Percentiles rank a stretch among this genome's conserved stretches.
Evolutionary conservation across 257 asterid species (phyloP).

Genomic region (Ilex aquifolium): DNA sequence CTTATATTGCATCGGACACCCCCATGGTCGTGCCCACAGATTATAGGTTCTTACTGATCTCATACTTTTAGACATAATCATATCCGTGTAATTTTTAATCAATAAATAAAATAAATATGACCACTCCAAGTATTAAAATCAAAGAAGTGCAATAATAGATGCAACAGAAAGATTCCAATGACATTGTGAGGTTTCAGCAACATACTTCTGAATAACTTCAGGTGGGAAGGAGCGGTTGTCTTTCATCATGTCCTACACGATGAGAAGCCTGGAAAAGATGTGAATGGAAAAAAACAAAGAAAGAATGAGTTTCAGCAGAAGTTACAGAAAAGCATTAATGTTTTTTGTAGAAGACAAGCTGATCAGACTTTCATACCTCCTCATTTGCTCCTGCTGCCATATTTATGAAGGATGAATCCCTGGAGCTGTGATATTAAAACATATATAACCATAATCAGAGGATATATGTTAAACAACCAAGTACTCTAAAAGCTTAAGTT

Average conservation of each 20-base stretch:
- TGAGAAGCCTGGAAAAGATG: constrained; percentile 59
- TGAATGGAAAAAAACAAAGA: constrained; percentile 15
- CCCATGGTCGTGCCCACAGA: too few relatives aligned
- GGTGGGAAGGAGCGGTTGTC: constrained; percentile 71
- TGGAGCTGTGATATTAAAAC: constrained; percentile 42
- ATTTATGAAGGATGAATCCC: constrained; percentile 68
- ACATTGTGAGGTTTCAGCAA: neutral
- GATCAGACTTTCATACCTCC: constrained; percentile 41
- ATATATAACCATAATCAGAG: neutral
- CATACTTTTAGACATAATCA: too few relatives aligned
- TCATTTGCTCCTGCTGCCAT: constrained; percentile 91
- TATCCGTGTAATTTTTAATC: too few relatives aligned
- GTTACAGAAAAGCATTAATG: neutral
- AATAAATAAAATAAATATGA: too few relatives aligned
- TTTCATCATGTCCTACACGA: constrained; percentile 59
- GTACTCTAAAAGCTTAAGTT: too few relatives aligned
- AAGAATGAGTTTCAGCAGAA: constrained; percentile 2
- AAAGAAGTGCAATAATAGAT: too few relatives aligned
- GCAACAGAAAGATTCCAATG: too few relatives aligned
- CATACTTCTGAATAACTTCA: neutral
- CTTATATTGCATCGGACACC: too few relatives aligned
- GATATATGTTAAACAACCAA: too few relatives aligned
- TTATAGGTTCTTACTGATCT: too few relatives aligned
- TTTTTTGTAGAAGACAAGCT: neutral
- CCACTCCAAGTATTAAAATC: too few relatives aligned